A percentile compares a stretch with the other conserved stretches of the same genome.
Conservation (phyloP, 129 eudicot genomes). For the Flaveria sonorensis region DNA sequence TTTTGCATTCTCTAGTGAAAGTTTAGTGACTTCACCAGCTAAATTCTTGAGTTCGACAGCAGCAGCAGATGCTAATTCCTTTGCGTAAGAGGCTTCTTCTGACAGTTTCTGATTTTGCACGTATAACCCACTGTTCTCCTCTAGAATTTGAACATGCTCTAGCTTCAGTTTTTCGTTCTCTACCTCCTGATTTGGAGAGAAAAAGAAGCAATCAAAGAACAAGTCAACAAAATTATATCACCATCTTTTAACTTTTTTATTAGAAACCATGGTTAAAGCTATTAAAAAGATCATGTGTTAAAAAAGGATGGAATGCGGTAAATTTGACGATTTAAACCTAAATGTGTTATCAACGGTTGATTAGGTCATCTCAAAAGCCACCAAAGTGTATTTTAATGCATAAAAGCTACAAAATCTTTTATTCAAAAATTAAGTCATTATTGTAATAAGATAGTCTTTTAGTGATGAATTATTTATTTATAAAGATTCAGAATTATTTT, state of each 20-base stretch:
- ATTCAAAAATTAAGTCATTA: background rate
- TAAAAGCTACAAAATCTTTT: background rate
- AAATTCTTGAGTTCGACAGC: constrained; percentile 90
- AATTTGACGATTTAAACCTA: background rate
- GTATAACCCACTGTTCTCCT: constrained; percentile 85
- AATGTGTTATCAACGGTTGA: background rate
- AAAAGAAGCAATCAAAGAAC: constrained; percentile 20
- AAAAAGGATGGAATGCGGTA: background rate
- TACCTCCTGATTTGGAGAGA: constrained; percentile 56
- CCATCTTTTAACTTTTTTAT: background rate
- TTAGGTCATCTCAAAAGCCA: background rate
- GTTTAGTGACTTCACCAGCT: constrained; percentile 93
- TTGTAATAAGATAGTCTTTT: background rate
- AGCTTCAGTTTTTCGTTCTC: constrained; percentile 83
- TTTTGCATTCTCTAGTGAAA: constrained; percentile 78
- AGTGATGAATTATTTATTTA: background rate
- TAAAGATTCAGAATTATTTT: background rate
- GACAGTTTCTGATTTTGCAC: constrained; percentile 94
- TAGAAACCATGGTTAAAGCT: background rate
- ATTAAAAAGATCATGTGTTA: background rate
- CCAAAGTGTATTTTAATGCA: background rate
- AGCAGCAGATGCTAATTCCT: constrained; percentile 98
- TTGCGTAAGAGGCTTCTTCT: constrained; percentile 98
- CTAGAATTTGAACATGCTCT: constrained; percentile 72
- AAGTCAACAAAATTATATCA: constrained; percentile 22